phyloP scores from a whole-genome alignment of 371 early-diverging fungal species.

The Mucor mucedo region DNA sequence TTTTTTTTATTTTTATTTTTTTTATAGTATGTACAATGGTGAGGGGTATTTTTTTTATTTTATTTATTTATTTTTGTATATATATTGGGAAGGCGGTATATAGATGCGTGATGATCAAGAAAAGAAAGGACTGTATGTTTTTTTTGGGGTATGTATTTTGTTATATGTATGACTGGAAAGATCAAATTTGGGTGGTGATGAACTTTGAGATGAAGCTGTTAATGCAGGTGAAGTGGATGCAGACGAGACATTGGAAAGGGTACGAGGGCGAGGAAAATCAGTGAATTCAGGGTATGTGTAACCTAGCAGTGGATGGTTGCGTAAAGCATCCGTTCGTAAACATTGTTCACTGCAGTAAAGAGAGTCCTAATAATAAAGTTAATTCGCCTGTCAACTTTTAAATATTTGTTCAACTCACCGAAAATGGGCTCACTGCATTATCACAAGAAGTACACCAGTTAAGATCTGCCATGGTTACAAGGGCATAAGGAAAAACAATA shows the following conservation, averaged over 20 bases:
- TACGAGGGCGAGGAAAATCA: constrained; percentile 37
- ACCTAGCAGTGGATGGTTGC: constrained; percentile 41
- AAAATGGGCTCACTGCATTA: constrained; percentile 42
- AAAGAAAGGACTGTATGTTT: no score
- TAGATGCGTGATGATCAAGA: no score
- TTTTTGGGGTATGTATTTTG: no score
- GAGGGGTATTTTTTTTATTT: no score
- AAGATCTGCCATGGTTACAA: constrained; percentile 29
- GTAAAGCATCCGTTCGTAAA: constrained; percentile 38
- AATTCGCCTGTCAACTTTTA: neutral
- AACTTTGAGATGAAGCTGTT: constrained; percentile 24
- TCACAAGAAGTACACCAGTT: constrained; percentile 53
- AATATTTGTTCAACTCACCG: constrained; percentile 25
- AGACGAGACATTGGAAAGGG: neutral
- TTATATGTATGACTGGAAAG: constrained; percentile 16
- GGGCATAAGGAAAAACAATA: neutral
- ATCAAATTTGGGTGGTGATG: constrained; percentile 28
- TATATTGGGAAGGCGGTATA: no score
- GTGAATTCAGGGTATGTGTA: constrained; percentile 40
- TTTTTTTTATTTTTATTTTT: no score
- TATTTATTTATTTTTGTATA: no score
- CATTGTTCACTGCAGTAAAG: constrained; percentile 48
- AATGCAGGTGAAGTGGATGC: constrained; percentile 24
- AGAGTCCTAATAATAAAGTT: constrained; percentile 30
- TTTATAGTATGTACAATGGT: no score